A percentile compares a stretch with the other conserved stretches of the same genome.
Conservation (phyloP, 2,329 filamentous ascomycete genomes). For the Diatrype stigma region DNA sequence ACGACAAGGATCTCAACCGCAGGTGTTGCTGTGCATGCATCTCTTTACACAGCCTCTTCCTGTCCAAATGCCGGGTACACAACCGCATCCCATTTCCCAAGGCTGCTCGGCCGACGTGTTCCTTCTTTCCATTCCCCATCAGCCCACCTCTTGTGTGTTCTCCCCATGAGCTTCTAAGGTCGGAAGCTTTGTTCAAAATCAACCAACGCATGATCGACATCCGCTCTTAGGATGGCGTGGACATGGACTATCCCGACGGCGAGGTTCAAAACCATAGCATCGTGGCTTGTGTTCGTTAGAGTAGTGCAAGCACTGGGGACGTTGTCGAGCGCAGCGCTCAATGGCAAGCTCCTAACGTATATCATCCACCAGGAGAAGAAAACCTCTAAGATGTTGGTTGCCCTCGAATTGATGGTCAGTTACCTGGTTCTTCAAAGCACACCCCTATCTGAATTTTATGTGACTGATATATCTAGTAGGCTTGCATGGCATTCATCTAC, state of each 20-base stretch:
- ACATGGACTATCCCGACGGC: constrained; percentile 5
- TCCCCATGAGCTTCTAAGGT: not conserved
- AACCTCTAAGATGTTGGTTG: constrained; percentile 20
- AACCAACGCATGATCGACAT: not conserved
- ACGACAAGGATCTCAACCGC: not conserved
- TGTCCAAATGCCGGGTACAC: not conserved
- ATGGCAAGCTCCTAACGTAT: constrained; percentile 31
- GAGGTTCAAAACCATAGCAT: constrained; percentile 22
- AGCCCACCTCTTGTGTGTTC: not conserved
- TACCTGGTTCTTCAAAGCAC: not conserved
- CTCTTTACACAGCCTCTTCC: not conserved
- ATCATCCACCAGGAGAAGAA: too few relatives aligned
- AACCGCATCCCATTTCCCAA: not conserved
- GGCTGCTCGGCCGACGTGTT: too few relatives aligned
- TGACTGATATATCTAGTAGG: constrained; percentile 19
- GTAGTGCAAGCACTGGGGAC: constrained; percentile 27
- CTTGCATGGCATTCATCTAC: constrained; percentile 27
- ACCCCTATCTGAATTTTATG: not conserved
- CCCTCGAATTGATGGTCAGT: constrained; percentile 33
- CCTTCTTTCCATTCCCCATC: not conserved
- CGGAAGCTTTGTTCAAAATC: not conserved
- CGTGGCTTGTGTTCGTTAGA: constrained; percentile 30
- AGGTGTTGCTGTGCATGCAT: not conserved
- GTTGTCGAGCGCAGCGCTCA: constrained; percentile 27
- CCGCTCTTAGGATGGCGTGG: constrained; percentile 14